Evolutionary conservation across 192 early-diverging fungal genomes (phyloP).

Genomic region (Backusella luteola): DNA sequence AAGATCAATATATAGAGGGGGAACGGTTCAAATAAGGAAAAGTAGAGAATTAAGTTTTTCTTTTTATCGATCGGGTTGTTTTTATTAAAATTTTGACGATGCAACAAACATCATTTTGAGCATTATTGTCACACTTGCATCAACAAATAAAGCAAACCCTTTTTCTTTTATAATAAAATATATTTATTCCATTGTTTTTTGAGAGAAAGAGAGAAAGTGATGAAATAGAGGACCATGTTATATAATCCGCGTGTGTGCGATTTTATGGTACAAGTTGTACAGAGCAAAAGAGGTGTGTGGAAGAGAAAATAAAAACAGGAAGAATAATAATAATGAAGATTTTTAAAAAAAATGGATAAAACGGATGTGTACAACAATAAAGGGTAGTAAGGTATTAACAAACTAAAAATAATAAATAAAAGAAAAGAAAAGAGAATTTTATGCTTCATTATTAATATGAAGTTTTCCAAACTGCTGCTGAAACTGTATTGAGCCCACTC

Average conservation of each 20-base stretch:
- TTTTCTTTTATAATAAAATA: neutral
- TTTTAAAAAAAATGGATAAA: neutral
- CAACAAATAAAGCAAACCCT: neutral
- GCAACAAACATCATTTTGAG: neutral
- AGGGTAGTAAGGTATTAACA: neutral
- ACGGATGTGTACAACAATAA: neutral
- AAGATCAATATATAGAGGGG: neutral
- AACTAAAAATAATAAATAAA: neutral
- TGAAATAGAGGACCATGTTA: neutral
- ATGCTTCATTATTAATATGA: conserved; percentile 12
- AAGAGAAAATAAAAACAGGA: neutral
- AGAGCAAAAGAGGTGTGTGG: neutral
- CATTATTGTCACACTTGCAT: neutral
- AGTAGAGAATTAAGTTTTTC: neutral
- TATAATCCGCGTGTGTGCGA: neutral
- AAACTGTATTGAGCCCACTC: conserved; percentile 30
- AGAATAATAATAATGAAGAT: neutral
- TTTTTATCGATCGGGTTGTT: neutral
- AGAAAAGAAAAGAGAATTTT: neutral
- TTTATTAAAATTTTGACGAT: neutral
- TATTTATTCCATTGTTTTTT: neutral
- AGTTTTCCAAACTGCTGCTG: conserved; percentile 29
- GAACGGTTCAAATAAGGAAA: neutral
- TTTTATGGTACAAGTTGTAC: neutral
- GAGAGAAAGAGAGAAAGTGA: neutral